Conservation (phyloP, 2,329 filamentous ascomycete genomes). For the Tolypocladium endophyticum region DNA sequence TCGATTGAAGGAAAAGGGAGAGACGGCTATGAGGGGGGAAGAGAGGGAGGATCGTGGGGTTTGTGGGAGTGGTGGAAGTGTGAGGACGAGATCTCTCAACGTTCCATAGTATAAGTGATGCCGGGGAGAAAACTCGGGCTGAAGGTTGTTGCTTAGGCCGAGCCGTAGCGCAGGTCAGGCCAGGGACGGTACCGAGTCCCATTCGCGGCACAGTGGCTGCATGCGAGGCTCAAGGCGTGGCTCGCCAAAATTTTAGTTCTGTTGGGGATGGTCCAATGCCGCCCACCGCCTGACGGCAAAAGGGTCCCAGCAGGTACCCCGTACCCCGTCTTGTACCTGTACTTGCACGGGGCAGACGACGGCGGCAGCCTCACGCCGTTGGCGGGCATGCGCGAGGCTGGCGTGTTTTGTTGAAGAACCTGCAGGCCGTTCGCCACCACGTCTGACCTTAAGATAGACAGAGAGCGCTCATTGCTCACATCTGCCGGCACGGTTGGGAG, state of each 20-base stretch:
- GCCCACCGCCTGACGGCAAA: neutral
- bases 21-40: conserved; percentile 1
- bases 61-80: neutral
- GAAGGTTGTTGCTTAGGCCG: conserved; percentile 7
- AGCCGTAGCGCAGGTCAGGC: neutral
- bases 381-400: neutral
- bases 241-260: conserved; percentile 25
- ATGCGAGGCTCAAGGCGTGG: neutral
- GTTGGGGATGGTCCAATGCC: conserved; percentile 26
- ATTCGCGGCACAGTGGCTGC: conserved; percentile 9
- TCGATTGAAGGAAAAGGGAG: neutral
- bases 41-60: neutral
- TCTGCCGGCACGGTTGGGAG: neutral
- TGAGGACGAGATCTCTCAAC: conserved; percentile 11
- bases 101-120: conserved; percentile 19
- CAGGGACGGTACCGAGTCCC: conserved; percentile 5
- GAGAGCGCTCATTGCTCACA: neutral
- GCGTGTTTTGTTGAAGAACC: neutral
- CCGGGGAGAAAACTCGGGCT: conserved; percentile 13
- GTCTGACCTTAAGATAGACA: no score
- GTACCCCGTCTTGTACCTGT: neutral
- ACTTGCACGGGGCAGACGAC: neutral
- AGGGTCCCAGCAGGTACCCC: neutral
- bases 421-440: neutral
- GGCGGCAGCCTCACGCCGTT: neutral